Percentiles rank a stretch among this genome's conserved stretches.
These are phyloP conservation scores for Candida tibetensis DNA, from an alignment of 805 yeast genomes.

Conservation along the genomic window DNA sequence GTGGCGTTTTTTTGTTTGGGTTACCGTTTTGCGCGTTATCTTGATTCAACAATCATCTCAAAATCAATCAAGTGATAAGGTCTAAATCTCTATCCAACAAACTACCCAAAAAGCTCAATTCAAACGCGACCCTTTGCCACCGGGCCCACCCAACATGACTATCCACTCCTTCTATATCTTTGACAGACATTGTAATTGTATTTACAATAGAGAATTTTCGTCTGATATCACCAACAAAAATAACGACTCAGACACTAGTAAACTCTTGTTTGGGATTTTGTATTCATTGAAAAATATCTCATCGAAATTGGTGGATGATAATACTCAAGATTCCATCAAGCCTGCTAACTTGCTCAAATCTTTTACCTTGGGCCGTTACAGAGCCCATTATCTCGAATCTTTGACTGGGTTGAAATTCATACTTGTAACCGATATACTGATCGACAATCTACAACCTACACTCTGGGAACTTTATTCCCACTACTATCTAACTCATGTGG, in stretches of 20 bases:
- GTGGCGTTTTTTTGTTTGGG: no score
- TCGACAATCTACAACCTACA: conserved; percentile 53
- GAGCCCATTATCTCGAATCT: conserved; percentile 78
- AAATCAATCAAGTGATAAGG: no score
- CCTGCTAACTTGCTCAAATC: conserved; percentile 42
- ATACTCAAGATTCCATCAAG: conserved; percentile 10
- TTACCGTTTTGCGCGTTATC: no score
- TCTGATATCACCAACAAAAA: conserved; percentile 40
- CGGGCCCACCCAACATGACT: conserved; percentile 43
- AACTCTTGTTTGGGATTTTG: conserved; percentile 81
- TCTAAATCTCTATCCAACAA: no score
- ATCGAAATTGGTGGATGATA: conserved; percentile 44
- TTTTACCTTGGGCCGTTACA: conserved; percentile 70
- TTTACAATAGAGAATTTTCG: conserved; percentile 66
- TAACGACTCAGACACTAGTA: conserved; percentile 67
- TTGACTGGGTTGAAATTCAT: conserved; percentile 76
- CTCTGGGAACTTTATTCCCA: conserved; percentile 59
- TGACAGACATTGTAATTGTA: conserved; percentile 88
- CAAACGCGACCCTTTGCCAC: no score
- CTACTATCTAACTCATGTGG: conserved; percentile 58
- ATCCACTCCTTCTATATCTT: conserved; percentile 84
- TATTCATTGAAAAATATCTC: conserved; percentile 78
- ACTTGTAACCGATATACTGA: conserved; percentile 61
- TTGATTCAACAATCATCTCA: no score
- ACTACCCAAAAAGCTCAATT: no score